Percentiles rank a stretch among this genome's conserved stretches.
Evolutionary conservation across 2,329 filamentous ascomycete species (phyloP).

Genomic region (Fusarium beomiforme): DNA sequence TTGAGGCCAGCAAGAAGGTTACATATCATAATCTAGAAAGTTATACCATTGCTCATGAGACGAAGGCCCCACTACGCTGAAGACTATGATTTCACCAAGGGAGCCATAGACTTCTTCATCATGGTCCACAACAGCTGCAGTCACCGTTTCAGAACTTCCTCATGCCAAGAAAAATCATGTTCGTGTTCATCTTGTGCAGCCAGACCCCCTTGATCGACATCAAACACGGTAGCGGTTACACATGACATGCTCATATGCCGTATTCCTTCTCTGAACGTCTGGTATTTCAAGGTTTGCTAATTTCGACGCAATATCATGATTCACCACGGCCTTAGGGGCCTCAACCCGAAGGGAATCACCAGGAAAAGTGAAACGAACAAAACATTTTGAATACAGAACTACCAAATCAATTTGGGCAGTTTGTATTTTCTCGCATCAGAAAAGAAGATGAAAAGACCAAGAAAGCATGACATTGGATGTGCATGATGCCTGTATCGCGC

Average conservation of each 20-base stretch:
- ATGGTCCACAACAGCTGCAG: conserved; percentile 8
- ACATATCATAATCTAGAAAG: neutral
- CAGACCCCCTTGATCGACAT: conserved; percentile 1
- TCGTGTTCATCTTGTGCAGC: conserved; percentile 15
- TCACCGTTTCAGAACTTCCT: neutral
- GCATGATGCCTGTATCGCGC: conserved; percentile 31
- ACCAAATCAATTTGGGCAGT: conserved; percentile 1
- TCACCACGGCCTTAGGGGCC: neutral
- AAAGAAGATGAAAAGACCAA: conserved; percentile 27
- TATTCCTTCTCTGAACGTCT: neutral
- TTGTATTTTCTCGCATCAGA: conserved; percentile 31
- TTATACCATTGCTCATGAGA: neutral
- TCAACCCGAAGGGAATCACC: neutral
- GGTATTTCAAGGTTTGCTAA: neutral
- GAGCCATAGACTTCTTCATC: neutral
- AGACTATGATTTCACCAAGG: neutral
- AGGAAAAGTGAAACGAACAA: neutral
- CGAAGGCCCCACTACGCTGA: neutral
- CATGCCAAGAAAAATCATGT: conserved; percentile 6
- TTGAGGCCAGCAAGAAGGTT: neutral
- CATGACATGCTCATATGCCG: conserved; percentile 4
- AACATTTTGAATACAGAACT: conserved; percentile 6
- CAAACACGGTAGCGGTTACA: conserved; percentile 16
- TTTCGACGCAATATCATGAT: neutral
- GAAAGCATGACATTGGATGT: conserved; percentile 27